Evolutionary conservation across 257 asterid genomes (phyloP).

Genomic region (Solanum sejunctum): DNA sequence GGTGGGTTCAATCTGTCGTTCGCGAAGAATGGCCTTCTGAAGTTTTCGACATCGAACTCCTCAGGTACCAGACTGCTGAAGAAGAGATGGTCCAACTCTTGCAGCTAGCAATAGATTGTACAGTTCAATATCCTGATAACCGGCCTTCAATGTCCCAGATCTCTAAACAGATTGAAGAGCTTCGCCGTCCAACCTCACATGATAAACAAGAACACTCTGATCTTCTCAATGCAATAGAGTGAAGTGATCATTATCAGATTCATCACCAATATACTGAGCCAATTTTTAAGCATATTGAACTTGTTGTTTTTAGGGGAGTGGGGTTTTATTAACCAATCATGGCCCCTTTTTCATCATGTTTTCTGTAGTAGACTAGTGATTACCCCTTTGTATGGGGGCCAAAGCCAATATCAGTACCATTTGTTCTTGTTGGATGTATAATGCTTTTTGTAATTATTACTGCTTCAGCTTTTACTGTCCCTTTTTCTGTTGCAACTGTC

Average conservation of each 20-base stretch:
- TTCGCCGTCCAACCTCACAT: constrained; percentile 19
- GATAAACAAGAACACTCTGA: constrained; percentile 25
- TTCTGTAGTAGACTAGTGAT: not conserved
- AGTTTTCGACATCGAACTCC: constrained; percentile 64
- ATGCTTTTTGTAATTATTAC: constrained; percentile 20
- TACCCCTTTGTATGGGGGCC: constrained; percentile 3
- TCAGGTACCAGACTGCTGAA: constrained; percentile 40
- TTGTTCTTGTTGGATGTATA: constrained; percentile 30
- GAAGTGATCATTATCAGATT: not conserved
- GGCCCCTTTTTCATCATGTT: not conserved
- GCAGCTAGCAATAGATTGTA: constrained; percentile 76
- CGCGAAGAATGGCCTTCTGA: constrained; percentile 79
- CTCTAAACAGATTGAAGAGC: constrained; percentile 32
- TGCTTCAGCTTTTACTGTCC: constrained; percentile 31
- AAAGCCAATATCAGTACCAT: constrained; percentile 19
- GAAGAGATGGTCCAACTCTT: constrained; percentile 78
- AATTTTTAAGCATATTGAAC: not conserved
- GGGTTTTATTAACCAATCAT: constrained; percentile 13
- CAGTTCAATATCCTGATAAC: constrained; percentile 62
- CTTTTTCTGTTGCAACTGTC: not conserved
- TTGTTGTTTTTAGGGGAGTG: constrained; percentile 10
- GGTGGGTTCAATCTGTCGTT: constrained; percentile 81
- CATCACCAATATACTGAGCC: not conserved
- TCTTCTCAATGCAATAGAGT: constrained; percentile 38
- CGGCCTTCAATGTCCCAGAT: constrained; percentile 60